Evolutionary conservation across 257 asterid genomes (phyloP).

Genomic region (Coffea canephora): DNA sequence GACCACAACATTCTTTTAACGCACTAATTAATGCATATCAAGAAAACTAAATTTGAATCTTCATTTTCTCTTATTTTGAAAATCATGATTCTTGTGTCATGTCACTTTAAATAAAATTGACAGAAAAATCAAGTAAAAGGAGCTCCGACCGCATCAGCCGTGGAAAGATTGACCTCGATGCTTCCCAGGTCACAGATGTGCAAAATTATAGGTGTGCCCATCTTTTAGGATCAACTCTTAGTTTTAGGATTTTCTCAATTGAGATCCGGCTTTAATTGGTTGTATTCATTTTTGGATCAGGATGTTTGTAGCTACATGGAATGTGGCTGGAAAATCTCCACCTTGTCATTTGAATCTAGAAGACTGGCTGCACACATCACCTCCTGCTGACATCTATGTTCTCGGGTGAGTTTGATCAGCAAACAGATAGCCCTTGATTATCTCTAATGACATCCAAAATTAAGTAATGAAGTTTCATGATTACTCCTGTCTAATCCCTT

Average conservation of each 20-base stretch:
- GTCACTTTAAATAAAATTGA: constrained; percentile 15
- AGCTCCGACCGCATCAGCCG: constrained; percentile 48
- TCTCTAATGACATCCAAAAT: neutral
- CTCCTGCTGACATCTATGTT: constrained; percentile 96
- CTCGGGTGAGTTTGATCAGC: constrained; percentile 65
- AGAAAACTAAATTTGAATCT: constrained; percentile 14
- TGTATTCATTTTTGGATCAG: constrained; percentile 30
- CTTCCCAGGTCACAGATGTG: constrained; percentile 68
- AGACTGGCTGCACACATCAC: constrained; percentile 94
- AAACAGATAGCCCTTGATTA: neutral
- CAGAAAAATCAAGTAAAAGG: constrained; percentile 50
- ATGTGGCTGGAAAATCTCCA: constrained; percentile 98
- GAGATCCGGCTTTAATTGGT: constrained; percentile 6
- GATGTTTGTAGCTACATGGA: constrained; percentile 95
- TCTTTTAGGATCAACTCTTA: neutral
- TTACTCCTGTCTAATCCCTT: neutral
- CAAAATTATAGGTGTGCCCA: constrained; percentile 52
- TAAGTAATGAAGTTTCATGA: neutral
- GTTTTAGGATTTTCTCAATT: neutral
- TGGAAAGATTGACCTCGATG: constrained; percentile 62
- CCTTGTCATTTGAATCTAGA: constrained; percentile 71
- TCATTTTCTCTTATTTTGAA: neutral
- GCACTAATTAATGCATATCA: constrained; percentile 4
- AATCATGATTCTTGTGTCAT: constrained; percentile 13
- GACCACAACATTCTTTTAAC: constrained; percentile 47